Conservation (phyloP, 768 basidiomycete genomes). For the Boletus pseudo-olivaceus region DNA sequence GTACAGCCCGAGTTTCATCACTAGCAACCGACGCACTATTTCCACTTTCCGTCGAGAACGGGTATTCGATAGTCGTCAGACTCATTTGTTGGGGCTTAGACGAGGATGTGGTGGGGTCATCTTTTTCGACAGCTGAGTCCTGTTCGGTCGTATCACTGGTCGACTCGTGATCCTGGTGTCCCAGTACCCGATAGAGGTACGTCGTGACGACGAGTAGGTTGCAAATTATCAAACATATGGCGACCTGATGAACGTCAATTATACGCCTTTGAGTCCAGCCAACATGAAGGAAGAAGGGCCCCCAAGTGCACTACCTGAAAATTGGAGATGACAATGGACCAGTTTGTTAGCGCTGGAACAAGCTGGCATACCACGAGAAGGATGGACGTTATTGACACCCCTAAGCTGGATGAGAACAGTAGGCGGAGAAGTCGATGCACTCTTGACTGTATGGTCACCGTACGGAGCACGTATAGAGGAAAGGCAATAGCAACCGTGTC, state of each 20-base stretch:
- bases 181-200: conserved; percentile 22
- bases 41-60: background rate
- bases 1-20: background rate
- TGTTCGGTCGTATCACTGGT: background rate
- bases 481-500: background rate
- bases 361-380: background rate
- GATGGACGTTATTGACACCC: background rate
- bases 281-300: background rate
- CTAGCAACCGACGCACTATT: no score
- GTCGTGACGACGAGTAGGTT: conserved; percentile 26
- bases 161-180: background rate
- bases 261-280: background rate
- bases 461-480: conserved; percentile 10
- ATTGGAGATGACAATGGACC: conserved; percentile 1
- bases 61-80: conserved; percentile 14
- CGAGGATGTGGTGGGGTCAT: background rate
- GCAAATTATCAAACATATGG: conserved; percentile 15
- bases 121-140: background rate
- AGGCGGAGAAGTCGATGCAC: conserved; percentile 11
- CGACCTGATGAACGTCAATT: conserved; percentile 7
- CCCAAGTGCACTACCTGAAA: conserved; percentile 4
- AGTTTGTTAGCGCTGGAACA: background rate
- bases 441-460: background rate
- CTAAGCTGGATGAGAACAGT: conserved; percentile 3
- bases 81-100: background rate